These are phyloP conservation scores for Syncephalastrum racemosum DNA, from an alignment of 371 early-diverging fungal species.

Conservation along the genomic window DNA sequence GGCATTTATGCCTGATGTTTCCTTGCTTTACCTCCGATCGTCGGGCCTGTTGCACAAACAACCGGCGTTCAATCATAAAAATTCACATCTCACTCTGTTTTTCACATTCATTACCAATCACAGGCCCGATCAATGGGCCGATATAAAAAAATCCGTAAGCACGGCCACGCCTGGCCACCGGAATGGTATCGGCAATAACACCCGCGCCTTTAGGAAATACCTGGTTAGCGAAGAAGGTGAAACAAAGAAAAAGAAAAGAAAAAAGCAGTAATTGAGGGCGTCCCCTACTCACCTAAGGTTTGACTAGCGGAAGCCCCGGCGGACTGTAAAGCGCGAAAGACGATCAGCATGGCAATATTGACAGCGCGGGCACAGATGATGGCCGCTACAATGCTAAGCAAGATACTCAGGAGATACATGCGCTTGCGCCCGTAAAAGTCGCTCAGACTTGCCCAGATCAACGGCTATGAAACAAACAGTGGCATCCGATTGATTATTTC, in stretches of 20 bases:
- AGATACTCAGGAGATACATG: constrained; percentile 56
- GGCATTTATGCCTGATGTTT: neutral
- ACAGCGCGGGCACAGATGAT: constrained; percentile 59
- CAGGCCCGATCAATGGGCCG: constrained; percentile 23
- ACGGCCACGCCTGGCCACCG: constrained; percentile 20
- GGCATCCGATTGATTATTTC: neutral
- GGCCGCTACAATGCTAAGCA: constrained; percentile 56
- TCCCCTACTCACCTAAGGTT: constrained; percentile 50
- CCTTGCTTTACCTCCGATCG: constrained; percentile 6
- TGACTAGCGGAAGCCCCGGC: constrained; percentile 63
- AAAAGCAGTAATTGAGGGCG: constrained; percentile 38
- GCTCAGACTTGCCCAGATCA: constrained; percentile 67
- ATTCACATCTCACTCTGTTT: neutral
- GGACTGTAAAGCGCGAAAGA: constrained; percentile 68
- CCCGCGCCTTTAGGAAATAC: constrained; percentile 56
- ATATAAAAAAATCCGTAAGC: constrained; percentile 35
- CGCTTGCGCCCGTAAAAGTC: constrained; percentile 61
- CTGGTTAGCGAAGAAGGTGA: constrained; percentile 61
- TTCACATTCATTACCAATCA: constrained; percentile 16
- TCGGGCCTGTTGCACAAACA: constrained; percentile 3
- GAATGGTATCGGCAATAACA: constrained; percentile 34
- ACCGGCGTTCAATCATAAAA: neutral
- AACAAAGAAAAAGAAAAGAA: constrained; percentile 65
- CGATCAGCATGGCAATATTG: constrained; percentile 49
- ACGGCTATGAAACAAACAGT: constrained; percentile 30